phyloP scores from a whole-genome alignment of 176 grass and related monocot species.

The Eragrostis nindensis region DNA sequence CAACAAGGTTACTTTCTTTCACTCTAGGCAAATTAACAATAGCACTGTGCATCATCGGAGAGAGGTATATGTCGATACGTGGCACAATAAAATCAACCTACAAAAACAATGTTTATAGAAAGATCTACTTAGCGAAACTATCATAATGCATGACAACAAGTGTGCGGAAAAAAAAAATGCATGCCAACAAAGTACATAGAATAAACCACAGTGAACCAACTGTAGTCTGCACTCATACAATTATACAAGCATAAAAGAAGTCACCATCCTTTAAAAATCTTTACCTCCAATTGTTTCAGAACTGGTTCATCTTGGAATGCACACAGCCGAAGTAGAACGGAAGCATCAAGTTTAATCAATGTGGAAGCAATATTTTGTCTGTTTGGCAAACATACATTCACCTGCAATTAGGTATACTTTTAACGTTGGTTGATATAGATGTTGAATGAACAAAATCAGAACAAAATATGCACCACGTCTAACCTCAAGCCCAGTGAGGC shows the following conservation, averaged over 20 bases:
- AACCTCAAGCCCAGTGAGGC: slow-evolving; percentile 71
- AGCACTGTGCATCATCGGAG: slow-evolving; percentile 61
- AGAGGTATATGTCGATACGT: slow-evolving; percentile 63
- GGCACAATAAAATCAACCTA: slow-evolving; percentile 69
- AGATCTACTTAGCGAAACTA: slow-evolving; percentile 26
- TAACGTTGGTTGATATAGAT: slow-evolving; percentile 33
- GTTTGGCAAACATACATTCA: slow-evolving; percentile 56
- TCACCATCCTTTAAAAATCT: background rate
- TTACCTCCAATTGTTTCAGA: slow-evolving; percentile 89
- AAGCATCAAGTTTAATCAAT: slow-evolving; percentile 66
- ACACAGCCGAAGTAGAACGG: slow-evolving; percentile 60
- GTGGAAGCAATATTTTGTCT: slow-evolving; percentile 52
- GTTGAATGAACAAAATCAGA: slow-evolving; percentile 39
- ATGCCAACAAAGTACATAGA: slow-evolving; percentile 11
- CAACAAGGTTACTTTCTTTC: slow-evolving; percentile 42
- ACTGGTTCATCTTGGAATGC: slow-evolving; percentile 75
- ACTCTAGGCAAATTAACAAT: slow-evolving; percentile 52
- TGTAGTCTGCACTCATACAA: slow-evolving; percentile 24
- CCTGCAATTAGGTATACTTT: slow-evolving; percentile 48
- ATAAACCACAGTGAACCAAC: slow-evolving; percentile 8
- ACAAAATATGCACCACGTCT: slow-evolving; percentile 35
- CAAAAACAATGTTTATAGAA: slow-evolving; percentile 37
- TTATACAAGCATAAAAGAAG: slow-evolving; percentile 25
- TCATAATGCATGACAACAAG: background rate
- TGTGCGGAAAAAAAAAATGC: too few species aligned